Evolutionary conservation across 2,329 filamentous ascomycete species (phyloP), one percentile per base, ranked within the genome.

Genomic region (Mycosphaerella arachidis): DNA sequence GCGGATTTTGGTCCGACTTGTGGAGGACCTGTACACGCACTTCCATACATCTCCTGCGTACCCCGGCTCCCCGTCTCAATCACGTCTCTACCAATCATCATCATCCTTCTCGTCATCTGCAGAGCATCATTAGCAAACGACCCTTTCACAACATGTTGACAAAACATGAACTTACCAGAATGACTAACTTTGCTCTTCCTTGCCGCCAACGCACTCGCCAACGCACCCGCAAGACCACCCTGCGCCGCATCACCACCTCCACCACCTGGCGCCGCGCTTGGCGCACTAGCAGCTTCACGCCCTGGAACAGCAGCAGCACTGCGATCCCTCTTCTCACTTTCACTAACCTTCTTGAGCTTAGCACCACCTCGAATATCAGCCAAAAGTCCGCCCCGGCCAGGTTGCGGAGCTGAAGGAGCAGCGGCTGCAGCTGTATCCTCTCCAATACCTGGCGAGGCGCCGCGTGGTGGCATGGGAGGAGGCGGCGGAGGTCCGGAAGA

Each of bases 131-230:
- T 68, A 76, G 70, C 60, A 68, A 30, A 12, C 18, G 18, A 12
- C 8, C 12, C 7, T 43, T 20, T 18, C 45, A 40, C 16, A 31
- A 40, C 35, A 9, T 48, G 58, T 40, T 7, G n/a, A 37, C 24
- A 24, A 70, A 69, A 7, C 18, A 55, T 43, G 13, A 54, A 88
- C 90, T 86, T 85, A 97, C 93, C 93, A 81, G 91, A 96, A 74
- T 90, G 88, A 77, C 90, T 91, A 73, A 97, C 93, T 81, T 96
- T 96, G 76, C 91, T 86, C 81, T 97, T 97, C 75, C 93, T 84
- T 78, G 86, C 88, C 61, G 90, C 90, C 68, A 96, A 78, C 52
- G 91, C 92, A 77, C 89, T 91, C 24, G 91, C 91, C 82, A 97
- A 72, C 50, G 79, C 79, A 12, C 77, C 78, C 58, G 79, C 79